phyloP scores from a whole-genome alignment of 768 basidiomycete species.

The Macrolepiota dolichaula region DNA sequence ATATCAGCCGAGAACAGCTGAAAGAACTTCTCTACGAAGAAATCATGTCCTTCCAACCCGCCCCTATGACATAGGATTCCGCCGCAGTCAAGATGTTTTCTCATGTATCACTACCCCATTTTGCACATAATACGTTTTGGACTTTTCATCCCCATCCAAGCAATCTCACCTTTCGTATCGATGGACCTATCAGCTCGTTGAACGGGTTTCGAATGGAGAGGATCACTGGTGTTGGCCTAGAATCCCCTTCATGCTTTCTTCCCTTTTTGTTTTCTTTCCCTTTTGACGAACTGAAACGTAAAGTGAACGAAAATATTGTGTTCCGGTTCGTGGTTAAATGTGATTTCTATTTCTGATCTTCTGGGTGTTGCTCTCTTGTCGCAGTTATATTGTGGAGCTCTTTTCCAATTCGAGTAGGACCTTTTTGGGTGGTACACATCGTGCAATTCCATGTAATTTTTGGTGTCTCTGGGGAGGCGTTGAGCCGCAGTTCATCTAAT shows the following conservation, averaged over 20 bases:
- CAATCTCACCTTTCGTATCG: neutral
- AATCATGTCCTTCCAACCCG: constrained; percentile 84
- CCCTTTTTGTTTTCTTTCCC: neutral
- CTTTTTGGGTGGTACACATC: neutral
- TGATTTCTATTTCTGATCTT: neutral
- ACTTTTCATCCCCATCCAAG: neutral
- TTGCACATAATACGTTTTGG: neutral
- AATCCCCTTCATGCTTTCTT: neutral
- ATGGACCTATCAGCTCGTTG: neutral
- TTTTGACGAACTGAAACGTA: neutral
- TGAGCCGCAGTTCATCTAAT: too few relatives aligned
- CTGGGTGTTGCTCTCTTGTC: neutral
- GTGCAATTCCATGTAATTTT: too few relatives aligned
- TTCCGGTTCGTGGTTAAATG: neutral
- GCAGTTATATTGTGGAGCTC: neutral
- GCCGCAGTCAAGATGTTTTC: neutral
- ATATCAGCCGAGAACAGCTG: constrained; percentile 91
- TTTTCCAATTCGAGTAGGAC: neutral
- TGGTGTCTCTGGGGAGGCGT: neutral
- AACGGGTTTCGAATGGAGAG: neutral
- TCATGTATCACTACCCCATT: neutral
- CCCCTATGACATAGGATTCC: constrained; percentile 34
- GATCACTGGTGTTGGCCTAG: neutral
- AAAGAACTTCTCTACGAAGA: constrained; percentile 94
- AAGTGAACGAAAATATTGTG: neutral